phyloP scores from a whole-genome alignment of 805 yeast genomes.

The Candida vartiovaarae region DNA sequence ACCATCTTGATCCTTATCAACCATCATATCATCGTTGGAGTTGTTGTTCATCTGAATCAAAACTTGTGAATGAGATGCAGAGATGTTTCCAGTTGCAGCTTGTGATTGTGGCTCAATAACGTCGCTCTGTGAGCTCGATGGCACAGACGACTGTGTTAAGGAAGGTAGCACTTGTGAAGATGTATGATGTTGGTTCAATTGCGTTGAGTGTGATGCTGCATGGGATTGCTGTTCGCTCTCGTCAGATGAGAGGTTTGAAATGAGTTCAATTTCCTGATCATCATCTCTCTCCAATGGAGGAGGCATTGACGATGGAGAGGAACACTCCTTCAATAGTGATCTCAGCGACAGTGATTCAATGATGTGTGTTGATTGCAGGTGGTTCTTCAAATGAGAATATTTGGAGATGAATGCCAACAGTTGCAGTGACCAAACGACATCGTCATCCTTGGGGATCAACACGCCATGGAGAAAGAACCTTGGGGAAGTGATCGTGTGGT shows the following conservation, averaged over 20 bases:
- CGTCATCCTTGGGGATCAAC: constrained; percentile 87
- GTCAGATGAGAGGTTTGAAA: constrained; percentile 23
- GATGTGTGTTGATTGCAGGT: constrained; percentile 67
- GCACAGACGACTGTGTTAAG: constrained; percentile 4
- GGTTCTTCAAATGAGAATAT: constrained; percentile 71
- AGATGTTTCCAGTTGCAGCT: not conserved
- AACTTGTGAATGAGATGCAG: constrained; percentile 2
- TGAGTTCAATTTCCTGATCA: constrained; percentile 32
- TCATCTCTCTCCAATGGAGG: constrained; percentile 28
- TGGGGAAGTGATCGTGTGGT: constrained; percentile 33
- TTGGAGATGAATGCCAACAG: constrained; percentile 89
- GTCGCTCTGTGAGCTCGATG: constrained; percentile 3
- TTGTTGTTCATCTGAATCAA: constrained; percentile 9
- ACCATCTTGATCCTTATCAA: not conserved
- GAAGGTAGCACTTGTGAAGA: constrained; percentile 1
- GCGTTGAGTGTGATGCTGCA: constrained; percentile 1
- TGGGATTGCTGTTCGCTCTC: constrained; percentile 10
- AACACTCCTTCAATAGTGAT: constrained; percentile 24
- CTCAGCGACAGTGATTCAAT: constrained; percentile 62
- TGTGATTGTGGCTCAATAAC: constrained; percentile 7
- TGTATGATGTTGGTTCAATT: not conserved
- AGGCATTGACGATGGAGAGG: constrained; percentile 9
- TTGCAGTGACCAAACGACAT: constrained; percentile 89
- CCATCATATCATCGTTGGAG: constrained; percentile 7
- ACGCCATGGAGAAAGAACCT: constrained; percentile 58